A percentile compares a stretch with the other conserved stretches of the same genome.
These are phyloP conservation scores for Fallopia convolvulus DNA, from an alignment of 148 eudicot species.

Conservation along the genomic window DNA sequence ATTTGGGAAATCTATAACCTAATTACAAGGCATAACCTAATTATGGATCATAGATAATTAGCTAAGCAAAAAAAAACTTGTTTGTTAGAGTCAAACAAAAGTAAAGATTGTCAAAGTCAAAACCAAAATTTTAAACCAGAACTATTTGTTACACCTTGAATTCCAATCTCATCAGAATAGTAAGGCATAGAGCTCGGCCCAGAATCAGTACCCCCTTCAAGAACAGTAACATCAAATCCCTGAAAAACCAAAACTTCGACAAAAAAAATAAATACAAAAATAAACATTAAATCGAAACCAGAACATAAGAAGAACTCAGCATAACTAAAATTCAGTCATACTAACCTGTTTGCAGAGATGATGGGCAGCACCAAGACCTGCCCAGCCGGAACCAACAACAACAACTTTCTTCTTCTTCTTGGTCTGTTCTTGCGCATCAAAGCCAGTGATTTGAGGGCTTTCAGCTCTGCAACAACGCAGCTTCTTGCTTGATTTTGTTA, in stretches of 20 bases:
- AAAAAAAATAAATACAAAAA: background rate
- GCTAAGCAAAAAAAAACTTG: no score
- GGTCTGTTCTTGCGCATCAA: constrained; percentile 15
- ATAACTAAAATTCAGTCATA: no score
- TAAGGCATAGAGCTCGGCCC: constrained; percentile 29
- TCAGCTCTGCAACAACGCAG: constrained; percentile 41
- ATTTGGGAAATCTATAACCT: no score
- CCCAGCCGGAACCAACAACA: constrained; percentile 76
- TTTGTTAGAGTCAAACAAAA: no score
- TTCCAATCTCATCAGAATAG: constrained; percentile 58
- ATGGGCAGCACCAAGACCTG: constrained; percentile 72
- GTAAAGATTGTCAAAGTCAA: no score
- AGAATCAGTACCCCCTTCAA: constrained; percentile 50
- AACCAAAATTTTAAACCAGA: no score
- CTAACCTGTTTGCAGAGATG: constrained; percentile 70
- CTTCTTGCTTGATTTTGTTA: background rate
- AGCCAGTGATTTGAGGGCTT: constrained; percentile 16
- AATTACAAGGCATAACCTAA: no score
- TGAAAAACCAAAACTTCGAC: constrained; percentile 13
- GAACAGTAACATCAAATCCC: constrained; percentile 76
- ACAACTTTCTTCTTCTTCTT: constrained; percentile 41
- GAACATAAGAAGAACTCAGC: background rate
- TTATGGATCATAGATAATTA: no score
- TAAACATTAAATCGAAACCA: background rate
- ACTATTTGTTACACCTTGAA: constrained; percentile 37